Base-by-base conservation (phyloP, 176 grass and related monocot genomes). In the Triticum dicoccoides region DNA sequence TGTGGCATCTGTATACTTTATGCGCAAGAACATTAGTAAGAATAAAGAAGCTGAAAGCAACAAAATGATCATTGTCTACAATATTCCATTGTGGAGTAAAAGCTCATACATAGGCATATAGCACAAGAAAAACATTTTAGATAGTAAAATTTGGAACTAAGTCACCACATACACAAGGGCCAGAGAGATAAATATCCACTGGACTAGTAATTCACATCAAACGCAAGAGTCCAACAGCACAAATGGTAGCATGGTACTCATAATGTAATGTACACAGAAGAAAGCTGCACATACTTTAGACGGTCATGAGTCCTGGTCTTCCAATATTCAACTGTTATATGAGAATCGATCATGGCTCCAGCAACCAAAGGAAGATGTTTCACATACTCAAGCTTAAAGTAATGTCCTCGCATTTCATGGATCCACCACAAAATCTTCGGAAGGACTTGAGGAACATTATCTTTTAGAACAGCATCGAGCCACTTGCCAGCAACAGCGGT, bases 351-450 rank as follows among this genome's bases (percentile, higher is more conserved):
- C 97, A 99, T 99, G 73, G 88, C 90, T 73, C 91, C 92, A 80
- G 92, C 89, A 88, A 96, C 94, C 77, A 89, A 91, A 32, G 97
- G 94, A 75, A 98, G 92, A 89, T 96, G 97, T 74, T 92, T 96
- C 83, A 98, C 89, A 89, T 90, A 98, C 74, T 98, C 90, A 81
- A 98, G 80, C 65, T 91, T 94, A 87, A 98, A 98, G 77, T 98
- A 98, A 82, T 98, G 97, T 34, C 97, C 97, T 79, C 97, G 85
- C 97, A 98, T 98, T 91, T 96, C 97, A 98, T 98, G 97, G 63
- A 98, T 98, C 97, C 97, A 98, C 97, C 97, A 96, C 65, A 98
- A 89, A 69, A 94, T 86, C 90, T 98, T 98, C 21, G 97, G 92
- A 71, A 98, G 94, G 82, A 98, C 92, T 89, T 88, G 82, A 41